Evolutionary conservation across 2,329 filamentous ascomycete genomes (phyloP).

Genomic region (Botrytis sinoallii): DNA sequence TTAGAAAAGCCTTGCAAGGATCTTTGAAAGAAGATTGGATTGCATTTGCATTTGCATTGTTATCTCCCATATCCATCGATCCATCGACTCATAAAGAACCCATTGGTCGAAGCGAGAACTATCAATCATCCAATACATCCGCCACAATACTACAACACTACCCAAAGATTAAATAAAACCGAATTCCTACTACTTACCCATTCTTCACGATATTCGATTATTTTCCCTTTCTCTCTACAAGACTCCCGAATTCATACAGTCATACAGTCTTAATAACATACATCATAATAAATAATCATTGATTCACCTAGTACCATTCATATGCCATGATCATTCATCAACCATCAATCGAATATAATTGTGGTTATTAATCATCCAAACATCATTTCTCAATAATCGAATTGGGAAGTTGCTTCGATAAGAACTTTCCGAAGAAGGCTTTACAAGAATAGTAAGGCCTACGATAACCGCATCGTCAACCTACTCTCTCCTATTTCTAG

Average conservation of each 20-base stretch:
- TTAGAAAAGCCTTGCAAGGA: not conserved
- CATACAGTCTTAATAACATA: not conserved
- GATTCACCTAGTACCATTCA: not conserved
- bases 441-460: constrained; percentile 25
- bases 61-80: not conserved
- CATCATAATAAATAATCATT: not conserved
- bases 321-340: constrained; percentile 11
- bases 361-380: constrained; percentile 14
- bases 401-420: not conserved
- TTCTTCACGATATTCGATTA: not conserved
- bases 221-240: not conserved
- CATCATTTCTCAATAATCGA: not conserved
- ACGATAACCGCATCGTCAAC: constrained; percentile 29
- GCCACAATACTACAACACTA: not conserved
- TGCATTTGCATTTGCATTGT: not conserved
- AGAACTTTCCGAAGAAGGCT: not conserved
- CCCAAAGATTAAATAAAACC: not conserved
- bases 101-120: not conserved
- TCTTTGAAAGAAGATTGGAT: not conserved
- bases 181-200: not conserved
- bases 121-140: not conserved
- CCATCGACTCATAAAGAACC: not conserved
- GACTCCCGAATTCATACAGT: constrained; percentile 12
- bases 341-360: constrained; percentile 5
- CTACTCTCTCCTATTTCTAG: constrained; percentile 4